Percentiles rank a stretch among this genome's conserved stretches.
These are phyloP conservation scores for Fusarium palustre DNA, from an alignment of 2,329 filamentous ascomycete genomes.

Conservation along the genomic window DNA sequence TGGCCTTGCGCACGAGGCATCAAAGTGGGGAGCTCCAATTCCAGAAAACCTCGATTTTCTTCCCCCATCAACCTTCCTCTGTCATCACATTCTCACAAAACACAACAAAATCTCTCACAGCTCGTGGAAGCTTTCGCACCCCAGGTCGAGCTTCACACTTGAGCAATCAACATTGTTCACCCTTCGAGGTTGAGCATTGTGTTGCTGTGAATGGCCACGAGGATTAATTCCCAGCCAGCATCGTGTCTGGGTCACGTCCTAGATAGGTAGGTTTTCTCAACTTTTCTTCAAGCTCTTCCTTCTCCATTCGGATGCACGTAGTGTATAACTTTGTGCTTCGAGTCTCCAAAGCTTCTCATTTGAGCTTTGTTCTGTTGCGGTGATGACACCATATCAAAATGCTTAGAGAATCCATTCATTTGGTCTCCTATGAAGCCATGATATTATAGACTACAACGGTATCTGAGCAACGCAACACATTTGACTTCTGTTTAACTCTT, in stretches of 20 bases:
- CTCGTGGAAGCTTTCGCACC: conserved; percentile 22
- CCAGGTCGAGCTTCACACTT: conserved; percentile 33
- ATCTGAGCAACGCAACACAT: conserved; percentile 73
- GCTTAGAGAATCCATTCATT: conserved; percentile 71
- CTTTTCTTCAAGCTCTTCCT: background rate
- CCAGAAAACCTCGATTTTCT: conserved; percentile 44
- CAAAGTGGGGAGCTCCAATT: conserved; percentile 48
- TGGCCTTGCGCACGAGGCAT: conserved; percentile 50
- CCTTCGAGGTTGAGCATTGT: conserved; percentile 33
- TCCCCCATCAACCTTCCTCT: conserved; percentile 19
- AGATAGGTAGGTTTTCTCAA: conserved; percentile 46
- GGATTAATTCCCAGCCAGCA: conserved; percentile 40
- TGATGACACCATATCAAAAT: conserved; percentile 72
- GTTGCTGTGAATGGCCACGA: conserved; percentile 46
- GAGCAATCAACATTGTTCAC: conserved; percentile 37
- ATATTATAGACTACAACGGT: conserved; percentile 93
- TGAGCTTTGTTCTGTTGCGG: conserved; percentile 48
- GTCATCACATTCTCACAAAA: conserved; percentile 34
- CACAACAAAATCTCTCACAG: conserved; percentile 23
- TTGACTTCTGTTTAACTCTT: conserved; percentile 25
- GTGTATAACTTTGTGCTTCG: background rate
- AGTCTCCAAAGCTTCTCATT: conserved; percentile 9
- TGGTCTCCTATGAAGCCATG: conserved; percentile 72
- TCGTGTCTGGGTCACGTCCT: conserved; percentile 48
- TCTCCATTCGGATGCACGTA: background rate